Percentiles rank a stretch among this genome's conserved stretches.
Evolutionary conservation across 78 protist species (phyloP).

Genomic region (Dictyostelium discoideum): DNA sequence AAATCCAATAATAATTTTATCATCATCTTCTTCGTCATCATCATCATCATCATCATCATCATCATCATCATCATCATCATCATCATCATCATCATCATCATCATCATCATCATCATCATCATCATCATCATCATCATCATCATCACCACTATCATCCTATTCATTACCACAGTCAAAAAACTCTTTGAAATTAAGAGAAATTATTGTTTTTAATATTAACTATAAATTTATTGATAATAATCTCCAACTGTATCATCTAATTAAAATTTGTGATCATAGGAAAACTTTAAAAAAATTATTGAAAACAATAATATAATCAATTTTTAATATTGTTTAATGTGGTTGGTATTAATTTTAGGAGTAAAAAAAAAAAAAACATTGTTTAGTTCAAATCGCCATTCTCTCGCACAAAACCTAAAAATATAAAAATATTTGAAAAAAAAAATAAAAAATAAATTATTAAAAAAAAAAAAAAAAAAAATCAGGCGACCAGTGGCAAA

Average conservation of each 20-base stretch:
- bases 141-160: neutral
- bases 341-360: too few species aligned
- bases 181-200: neutral
- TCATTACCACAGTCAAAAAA: neutral
- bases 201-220: neutral
- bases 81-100: neutral
- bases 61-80: neutral
- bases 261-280: neutral
- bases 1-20: neutral
- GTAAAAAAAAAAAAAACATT: too few species aligned
- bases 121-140: neutral
- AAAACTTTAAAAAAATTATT: neutral
- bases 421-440: too few species aligned
- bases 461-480: too few species aligned
- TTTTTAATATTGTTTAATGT: too few species aligned
- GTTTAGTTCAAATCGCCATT: too few species aligned
- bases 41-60: neutral
- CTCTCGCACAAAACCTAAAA: too few species aligned
- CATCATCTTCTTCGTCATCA: neutral
- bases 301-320: too few species aligned
- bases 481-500: neutral
- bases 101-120: neutral
- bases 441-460: too few species aligned
- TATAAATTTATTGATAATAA: neutral
- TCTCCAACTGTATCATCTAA: neutral